A percentile compares a stretch with the other conserved stretches of the same genome.
phyloP scores from a whole-genome alignment of 169 alveolate species.

The Cyclospora cayetanensis region DNA sequence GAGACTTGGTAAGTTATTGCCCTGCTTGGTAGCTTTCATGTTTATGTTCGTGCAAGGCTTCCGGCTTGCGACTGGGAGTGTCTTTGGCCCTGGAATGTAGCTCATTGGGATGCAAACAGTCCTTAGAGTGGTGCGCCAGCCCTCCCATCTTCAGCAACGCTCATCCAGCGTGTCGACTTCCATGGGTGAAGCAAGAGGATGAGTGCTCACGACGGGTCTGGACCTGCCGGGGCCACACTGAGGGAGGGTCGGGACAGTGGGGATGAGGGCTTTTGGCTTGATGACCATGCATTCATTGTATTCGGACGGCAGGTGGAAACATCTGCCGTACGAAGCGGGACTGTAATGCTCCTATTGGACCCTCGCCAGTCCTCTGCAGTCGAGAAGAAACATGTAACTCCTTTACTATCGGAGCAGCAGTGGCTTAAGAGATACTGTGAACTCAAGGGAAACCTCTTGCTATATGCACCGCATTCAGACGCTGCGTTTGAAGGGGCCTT shows the following conservation, averaged over 20 bases:
- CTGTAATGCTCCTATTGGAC: constrained; percentile 43
- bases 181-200: too few species aligned
- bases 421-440: constrained; percentile 69
- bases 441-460: constrained; percentile 45
- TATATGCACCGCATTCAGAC: constrained; percentile 56
- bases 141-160: too few species aligned
- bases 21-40: too few species aligned
- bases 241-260: not conserved
- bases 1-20: too few species aligned
- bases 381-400: not conserved
- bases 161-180: too few species aligned
- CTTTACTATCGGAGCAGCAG: not conserved
- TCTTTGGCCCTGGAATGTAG: too few species aligned
- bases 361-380: constrained; percentile 61
- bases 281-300: constrained; percentile 50
- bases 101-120: too few species aligned
- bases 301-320: constrained; percentile 54
- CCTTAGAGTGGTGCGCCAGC: too few species aligned
- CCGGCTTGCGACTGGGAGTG: too few species aligned
- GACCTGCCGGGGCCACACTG: too few species aligned
- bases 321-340: not conserved
- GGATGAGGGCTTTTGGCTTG: constrained; percentile 57
- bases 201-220: too few species aligned
- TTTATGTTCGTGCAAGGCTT: too few species aligned
- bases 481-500: constrained; percentile 70